A percentile compares a stretch with the other conserved stretches of the same genome.
phyloP scores from a whole-genome alignment of 129 eudicot species.

The Flaveria ramosissima region DNA sequence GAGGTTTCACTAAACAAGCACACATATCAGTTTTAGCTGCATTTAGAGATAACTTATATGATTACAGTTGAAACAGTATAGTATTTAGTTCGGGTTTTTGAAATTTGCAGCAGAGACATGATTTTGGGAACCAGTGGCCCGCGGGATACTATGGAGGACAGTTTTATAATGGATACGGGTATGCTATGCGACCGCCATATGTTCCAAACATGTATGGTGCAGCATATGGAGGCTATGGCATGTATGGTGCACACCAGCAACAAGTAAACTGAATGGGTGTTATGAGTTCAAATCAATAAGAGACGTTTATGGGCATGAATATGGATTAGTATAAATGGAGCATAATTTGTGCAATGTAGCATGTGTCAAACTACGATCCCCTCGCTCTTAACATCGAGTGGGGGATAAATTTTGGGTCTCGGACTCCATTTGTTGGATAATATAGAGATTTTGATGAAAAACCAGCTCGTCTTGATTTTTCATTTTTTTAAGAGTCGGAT shows the following conservation, averaged over 20 bases:
- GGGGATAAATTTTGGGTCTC: constrained; percentile 63
- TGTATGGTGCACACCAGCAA: constrained; percentile 80
- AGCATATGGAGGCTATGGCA: constrained; percentile 73
- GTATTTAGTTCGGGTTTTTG: too few species aligned
- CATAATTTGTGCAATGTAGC: constrained; percentile 37
- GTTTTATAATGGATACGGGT: constrained; percentile 68
- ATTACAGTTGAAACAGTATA: background rate
- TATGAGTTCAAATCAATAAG: background rate
- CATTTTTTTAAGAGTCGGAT: too few species aligned
- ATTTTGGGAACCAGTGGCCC: constrained; percentile 75
- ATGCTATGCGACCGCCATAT: constrained; percentile 65
- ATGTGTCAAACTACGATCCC: constrained; percentile 20
- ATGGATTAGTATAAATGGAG: constrained; percentile 15
- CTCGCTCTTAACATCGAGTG: constrained; percentile 55
- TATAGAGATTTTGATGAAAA: constrained; percentile 31
- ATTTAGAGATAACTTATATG: background rate
- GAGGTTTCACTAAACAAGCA: background rate
- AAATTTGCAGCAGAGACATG: constrained; percentile 60
- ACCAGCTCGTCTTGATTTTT: background rate
- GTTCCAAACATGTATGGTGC: constrained; percentile 86
- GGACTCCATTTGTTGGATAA: constrained; percentile 32
- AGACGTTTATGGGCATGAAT: constrained; percentile 1
- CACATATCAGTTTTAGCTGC: too few species aligned
- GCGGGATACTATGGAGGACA: constrained; percentile 83
- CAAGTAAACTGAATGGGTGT: constrained; percentile 59